phyloP scores from a whole-genome alignment of 352 stramenopile genomes.

The Phytophthora lateralis region DNA sequence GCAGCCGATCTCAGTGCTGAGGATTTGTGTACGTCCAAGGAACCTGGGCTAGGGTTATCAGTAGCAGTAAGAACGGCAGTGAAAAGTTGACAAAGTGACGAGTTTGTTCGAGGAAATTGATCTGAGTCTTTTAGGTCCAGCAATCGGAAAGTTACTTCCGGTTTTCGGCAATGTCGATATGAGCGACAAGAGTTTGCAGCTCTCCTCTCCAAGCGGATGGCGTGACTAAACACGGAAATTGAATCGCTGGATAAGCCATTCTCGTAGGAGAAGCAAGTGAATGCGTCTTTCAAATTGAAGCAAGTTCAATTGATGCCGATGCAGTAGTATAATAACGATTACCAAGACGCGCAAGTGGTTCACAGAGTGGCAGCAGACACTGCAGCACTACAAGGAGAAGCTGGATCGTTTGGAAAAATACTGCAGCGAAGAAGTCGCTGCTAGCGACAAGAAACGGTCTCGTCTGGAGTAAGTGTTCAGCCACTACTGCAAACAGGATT shows the following conservation, averaged over 20 bases:
- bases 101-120: conserved; percentile 4
- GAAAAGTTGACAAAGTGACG: neutral
- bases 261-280: conserved; percentile 2
- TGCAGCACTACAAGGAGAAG: conserved; percentile 4
- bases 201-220: neutral
- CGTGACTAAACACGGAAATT: conserved; percentile 14
- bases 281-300: conserved; percentile 16
- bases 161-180: neutral
- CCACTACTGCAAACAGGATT: too few species aligned
- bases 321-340: conserved; percentile 14
- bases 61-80: neutral
- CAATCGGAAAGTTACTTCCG: conserved; percentile 1
- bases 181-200: neutral
- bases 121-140: neutral
- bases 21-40: conserved; percentile 1
- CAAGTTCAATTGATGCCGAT: neutral
- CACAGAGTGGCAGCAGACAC: neutral
- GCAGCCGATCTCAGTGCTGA: neutral
- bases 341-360: conserved; percentile 18
- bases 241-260: conserved; percentile 7
- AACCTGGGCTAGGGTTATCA: conserved; percentile 1
- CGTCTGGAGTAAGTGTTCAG: neutral
- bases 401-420: neutral
- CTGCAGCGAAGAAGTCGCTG: neutral
- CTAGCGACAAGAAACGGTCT: neutral